These are phyloP conservation scores for Orbilia ellipsospora DNA, from an alignment of 2,329 filamentous ascomycete species.

Conservation along the genomic window DNA sequence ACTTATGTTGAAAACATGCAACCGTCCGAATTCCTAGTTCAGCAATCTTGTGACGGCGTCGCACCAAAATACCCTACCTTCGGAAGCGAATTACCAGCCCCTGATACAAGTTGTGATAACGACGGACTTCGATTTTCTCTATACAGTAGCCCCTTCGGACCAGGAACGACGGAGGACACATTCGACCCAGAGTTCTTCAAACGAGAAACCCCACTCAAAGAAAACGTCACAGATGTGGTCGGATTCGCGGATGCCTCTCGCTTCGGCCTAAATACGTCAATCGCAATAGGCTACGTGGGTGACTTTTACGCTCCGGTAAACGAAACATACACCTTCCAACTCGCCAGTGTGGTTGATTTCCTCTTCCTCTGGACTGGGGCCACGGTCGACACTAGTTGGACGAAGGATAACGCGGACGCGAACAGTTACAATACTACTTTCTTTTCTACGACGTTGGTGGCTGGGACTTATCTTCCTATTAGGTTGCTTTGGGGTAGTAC, in stretches of 20 bases:
- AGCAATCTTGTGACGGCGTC: conserved; percentile 2
- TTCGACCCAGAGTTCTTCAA: conserved; percentile 10
- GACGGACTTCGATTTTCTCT: neutral
- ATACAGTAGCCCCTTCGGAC: conserved; percentile 2
- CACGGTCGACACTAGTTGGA: neutral
- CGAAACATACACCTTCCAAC: conserved; percentile 23
- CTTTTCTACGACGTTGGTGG: no score
- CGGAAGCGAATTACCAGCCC: neutral
- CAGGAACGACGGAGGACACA: neutral
- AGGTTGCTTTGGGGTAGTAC: no score
- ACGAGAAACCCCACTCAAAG: neutral
- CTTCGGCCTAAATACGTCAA: neutral
- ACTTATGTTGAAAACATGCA: conserved; percentile 5
- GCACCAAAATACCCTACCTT: neutral
- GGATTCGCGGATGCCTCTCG: neutral
- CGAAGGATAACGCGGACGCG: conserved; percentile 11
- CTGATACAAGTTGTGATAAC: conserved; percentile 13
- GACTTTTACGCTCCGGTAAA: conserved; percentile 35
- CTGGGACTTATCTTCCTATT: no score
- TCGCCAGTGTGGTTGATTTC: conserved; percentile 3
- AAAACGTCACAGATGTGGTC: neutral
- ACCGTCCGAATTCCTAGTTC: neutral
- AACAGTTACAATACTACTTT: neutral
- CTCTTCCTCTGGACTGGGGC: conserved; percentile 15
- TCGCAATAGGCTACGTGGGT: conserved; percentile 23